Conservation (phyloP, 257 asterid genomes). For the Solanum lycopersicoides region DNA sequence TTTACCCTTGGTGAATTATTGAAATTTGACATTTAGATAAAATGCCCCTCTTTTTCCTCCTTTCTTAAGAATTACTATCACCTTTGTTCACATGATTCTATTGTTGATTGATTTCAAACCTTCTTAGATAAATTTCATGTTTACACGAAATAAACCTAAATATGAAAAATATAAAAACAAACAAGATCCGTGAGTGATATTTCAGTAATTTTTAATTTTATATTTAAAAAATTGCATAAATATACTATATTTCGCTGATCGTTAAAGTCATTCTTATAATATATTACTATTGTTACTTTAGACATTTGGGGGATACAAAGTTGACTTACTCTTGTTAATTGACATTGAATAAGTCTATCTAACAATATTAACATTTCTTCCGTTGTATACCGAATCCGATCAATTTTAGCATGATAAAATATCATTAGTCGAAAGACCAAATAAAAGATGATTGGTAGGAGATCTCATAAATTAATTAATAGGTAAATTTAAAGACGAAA, state of each 20-base stretch:
- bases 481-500: background rate
- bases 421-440: background rate
- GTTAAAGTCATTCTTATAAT: too few relatives aligned
- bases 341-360: background rate
- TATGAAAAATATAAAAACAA: background rate
- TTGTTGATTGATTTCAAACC: background rate
- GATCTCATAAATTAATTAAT: background rate
- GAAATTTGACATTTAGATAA: background rate
- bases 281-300: background rate
- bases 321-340: background rate
- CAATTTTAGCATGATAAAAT: background rate
- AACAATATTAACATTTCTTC: background rate
- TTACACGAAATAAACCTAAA: background rate
- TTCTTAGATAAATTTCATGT: background rate
- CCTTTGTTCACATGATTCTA: background rate
- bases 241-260: background rate
- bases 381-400: background rate
- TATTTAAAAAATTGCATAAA: background rate
- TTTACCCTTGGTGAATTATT: background rate
- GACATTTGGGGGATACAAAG: background rate
- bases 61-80: background rate
- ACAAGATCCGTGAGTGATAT: background rate
- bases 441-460: background rate
- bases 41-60: background rate
- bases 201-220: background rate